Evolutionary conservation across 176 grass and related monocot genomes (phyloP).

Genomic region (Alopecurus myosuroides): DNA sequence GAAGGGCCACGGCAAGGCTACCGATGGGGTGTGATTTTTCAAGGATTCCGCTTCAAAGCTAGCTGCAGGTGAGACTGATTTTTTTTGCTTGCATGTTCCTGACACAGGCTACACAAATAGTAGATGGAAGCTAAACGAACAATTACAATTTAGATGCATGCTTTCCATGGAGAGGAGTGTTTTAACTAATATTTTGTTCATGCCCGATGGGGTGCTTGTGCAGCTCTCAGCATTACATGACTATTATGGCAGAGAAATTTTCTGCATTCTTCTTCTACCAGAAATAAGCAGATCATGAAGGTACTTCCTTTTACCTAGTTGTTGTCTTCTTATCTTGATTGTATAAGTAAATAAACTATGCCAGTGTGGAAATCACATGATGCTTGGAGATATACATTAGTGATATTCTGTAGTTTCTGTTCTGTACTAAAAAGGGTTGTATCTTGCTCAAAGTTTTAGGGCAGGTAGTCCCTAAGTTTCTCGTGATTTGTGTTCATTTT

Average conservation of each 20-base stretch:
- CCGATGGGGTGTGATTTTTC: no score
- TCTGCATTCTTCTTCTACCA: slow-evolving; percentile 80
- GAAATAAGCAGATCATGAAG: slow-evolving; percentile 70
- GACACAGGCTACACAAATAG: no score
- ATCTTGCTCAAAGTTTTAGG: neutral
- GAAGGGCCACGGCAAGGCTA: no score
- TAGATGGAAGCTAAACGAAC: no score
- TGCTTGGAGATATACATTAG: neutral
- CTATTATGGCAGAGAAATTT: slow-evolving; percentile 76
- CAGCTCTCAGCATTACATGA: slow-evolving; percentile 68
- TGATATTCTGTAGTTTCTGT: neutral
- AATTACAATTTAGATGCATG: neutral
- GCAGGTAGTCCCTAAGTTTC: no score
- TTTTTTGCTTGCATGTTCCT: no score
- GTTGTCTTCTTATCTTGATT: slow-evolving; percentile 7
- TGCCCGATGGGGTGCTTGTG: slow-evolving; percentile 75
- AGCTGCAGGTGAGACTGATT: no score
- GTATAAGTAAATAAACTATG: no score
- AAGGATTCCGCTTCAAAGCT: no score
- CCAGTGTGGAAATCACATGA: neutral
- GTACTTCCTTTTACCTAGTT: slow-evolving; percentile 25
- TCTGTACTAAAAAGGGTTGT: neutral
- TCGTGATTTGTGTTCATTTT: no score
- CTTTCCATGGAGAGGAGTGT: slow-evolving; percentile 10
- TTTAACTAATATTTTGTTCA: neutral